A percentile compares a stretch with the other conserved stretches of the same genome.
These are phyloP conservation scores for Colletotrichum cordylinicola DNA, from an alignment of 2,329 filamentous ascomycete species.

Conservation along the genomic window DNA sequence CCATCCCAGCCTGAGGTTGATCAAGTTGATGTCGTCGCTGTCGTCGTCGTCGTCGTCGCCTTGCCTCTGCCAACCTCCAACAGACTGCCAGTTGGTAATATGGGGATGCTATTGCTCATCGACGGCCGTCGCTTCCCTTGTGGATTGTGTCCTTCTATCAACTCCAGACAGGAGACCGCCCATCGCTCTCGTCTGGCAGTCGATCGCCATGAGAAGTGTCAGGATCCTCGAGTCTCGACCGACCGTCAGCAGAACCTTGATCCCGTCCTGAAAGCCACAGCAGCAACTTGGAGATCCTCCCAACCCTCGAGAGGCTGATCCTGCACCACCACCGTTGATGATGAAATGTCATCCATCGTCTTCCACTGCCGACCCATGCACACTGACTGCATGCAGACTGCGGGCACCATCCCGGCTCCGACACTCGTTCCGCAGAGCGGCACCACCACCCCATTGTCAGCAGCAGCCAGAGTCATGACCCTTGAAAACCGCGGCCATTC, in stretches of 20 bases:
- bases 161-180: not conserved
- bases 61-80: not conserved
- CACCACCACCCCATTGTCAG: not conserved
- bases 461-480: not conserved
- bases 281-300: not conserved
- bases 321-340: not conserved
- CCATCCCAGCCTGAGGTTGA: constrained; percentile 5
- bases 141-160: not conserved
- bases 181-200: not conserved
- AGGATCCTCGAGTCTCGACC: not conserved
- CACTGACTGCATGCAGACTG: not conserved
- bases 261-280: not conserved
- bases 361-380: constrained; percentile 13
- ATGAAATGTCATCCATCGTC: not conserved
- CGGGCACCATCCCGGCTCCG: not conserved
- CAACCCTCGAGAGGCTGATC: not conserved
- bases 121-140: not conserved
- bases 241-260: not conserved
- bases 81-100: not conserved
- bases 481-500: constrained; percentile 5
- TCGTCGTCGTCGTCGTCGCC: not conserved
- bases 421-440: not conserved
- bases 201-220: not conserved
- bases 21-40: not conserved
- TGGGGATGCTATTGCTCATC: not conserved